Evolutionary conservation across 768 basidiomycete genomes (phyloP), one percentile per base, ranked within the genome.

Genomic region (Mycena kentingensis): DNA sequence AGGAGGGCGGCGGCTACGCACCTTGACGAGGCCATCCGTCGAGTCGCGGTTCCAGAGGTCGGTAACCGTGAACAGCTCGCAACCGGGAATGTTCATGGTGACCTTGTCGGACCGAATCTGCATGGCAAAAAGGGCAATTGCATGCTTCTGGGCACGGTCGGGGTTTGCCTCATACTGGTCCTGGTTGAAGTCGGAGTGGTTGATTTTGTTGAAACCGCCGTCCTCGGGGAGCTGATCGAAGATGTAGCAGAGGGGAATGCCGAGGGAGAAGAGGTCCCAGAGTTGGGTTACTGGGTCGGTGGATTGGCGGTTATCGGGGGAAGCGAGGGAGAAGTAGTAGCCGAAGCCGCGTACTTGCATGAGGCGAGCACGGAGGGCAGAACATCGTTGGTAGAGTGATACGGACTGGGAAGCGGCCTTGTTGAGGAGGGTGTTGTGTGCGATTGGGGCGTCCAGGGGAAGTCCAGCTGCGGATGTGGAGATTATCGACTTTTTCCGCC

Each of bases 21-120:
- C 95, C 85, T 97, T 97, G 65, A 98, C 95, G 55, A 98, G 77
- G 4, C 93, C 93, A 62, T 95, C 93, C 5, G 91, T 97, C 31
- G 93, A 93, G 61, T 91, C 88, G 39, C 90, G 82, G 64, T 90
- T 84, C 83, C 88, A 91, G 43, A 98, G 75, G 69, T 98, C 96
- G 27, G 89, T 89, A 15, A 98, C 85, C 0, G 90, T 93, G 71
- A 98, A 98, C 39, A 84, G 81, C 64, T 91, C 87, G 62, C 87
- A 87, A 50, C 82, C 80, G 12, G 79, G 77, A 68, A 90, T 82
- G 62, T 77, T 74, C 58, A 82, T 77, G 19, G 73, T 74, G 58
- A 81, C 78, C 63, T 79, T 76, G 52, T 88, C 76, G 41, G 81
- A 79, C 47, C 81, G 84, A 63, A 96, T 82, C 65, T 88, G 85